Evolutionary conservation across 768 basidiomycete species (phyloP).

Genomic region (Suillus ampliporus): DNA sequence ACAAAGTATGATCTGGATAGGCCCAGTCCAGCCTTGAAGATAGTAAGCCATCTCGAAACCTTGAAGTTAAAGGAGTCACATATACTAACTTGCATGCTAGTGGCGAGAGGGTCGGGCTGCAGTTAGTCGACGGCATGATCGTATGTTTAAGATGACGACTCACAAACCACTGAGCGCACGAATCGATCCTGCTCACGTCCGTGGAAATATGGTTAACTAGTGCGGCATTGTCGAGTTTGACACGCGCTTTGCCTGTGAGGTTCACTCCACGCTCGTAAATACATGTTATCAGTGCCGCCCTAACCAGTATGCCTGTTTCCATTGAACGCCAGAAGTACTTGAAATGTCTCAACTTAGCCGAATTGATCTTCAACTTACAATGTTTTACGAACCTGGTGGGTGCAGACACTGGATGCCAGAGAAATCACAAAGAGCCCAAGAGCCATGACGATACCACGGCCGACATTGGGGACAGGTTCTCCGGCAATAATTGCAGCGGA

Average conservation of each 20-base stretch:
- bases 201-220: conserved; percentile 68
- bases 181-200: conserved; percentile 68
- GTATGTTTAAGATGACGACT: conserved; percentile 33
- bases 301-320: conserved; percentile 65
- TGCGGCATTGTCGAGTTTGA: conserved; percentile 62
- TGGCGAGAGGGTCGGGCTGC: background rate
- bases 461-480: conserved; percentile 45
- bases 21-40: conserved; percentile 64
- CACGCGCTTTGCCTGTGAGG: conserved; percentile 69
- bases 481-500: conserved; percentile 45
- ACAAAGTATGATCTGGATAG: conserved; percentile 67
- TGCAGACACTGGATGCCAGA: conserved; percentile 57
- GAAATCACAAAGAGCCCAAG: conserved; percentile 57
- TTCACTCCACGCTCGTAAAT: conserved; percentile 73
- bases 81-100: conserved; percentile 46
- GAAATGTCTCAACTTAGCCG: background rate
- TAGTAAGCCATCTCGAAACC: conserved; percentile 4
- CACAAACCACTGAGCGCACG: conserved; percentile 75
- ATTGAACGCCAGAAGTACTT: conserved; percentile 78
- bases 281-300: conserved; percentile 69
- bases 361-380: background rate
- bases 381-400: conserved; percentile 57
- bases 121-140: background rate
- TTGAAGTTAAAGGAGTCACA: background rate
- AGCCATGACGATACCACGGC: conserved; percentile 64